Conservation (phyloP, 1,284 basidiomycete species). For the Meira miltonrushii region DNA sequence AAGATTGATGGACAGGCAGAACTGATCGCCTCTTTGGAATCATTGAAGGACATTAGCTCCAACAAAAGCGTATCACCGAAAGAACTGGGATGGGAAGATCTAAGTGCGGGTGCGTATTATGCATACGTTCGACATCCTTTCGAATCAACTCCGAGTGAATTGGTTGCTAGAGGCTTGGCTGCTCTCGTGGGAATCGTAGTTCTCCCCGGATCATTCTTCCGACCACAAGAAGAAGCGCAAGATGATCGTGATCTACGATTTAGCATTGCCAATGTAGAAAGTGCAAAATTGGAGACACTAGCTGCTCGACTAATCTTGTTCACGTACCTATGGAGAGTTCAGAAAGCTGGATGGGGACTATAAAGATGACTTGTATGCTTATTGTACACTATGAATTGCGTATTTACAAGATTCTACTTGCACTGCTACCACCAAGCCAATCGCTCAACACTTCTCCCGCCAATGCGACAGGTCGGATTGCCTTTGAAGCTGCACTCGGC, state of each 20-base stretch:
- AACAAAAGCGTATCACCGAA: conserved; percentile 17
- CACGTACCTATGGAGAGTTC: not conserved
- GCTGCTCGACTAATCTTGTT: conserved; percentile 6
- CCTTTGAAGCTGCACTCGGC: not conserved
- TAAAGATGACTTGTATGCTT: not conserved
- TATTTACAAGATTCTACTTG: not conserved
- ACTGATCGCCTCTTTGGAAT: not conserved
- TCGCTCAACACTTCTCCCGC: not conserved
- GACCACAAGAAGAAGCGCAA: conserved; percentile 1
- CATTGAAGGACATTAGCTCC: not conserved
- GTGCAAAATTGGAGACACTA: not conserved
- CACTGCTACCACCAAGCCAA: not conserved
- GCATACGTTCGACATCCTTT: conserved; percentile 45
- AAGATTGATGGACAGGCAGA: not conserved
- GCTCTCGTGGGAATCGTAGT: conserved; percentile 34
- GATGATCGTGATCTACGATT: conserved; percentile 1
- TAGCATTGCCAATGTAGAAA: conserved; percentile 11
- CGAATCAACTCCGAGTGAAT: conserved; percentile 14
- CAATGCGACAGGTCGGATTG: not conserved
- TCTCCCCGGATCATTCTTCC: conserved; percentile 22
- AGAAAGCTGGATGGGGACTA: not conserved
- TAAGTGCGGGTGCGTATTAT: conserved; percentile 50
- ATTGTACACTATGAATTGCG: too few relatives aligned
- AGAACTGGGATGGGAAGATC: conserved; percentile 48
- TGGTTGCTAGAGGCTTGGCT: conserved; percentile 31